Evolutionary conservation across 768 basidiomycete genomes (phyloP).

Genomic region (Boletales sp.): DNA sequence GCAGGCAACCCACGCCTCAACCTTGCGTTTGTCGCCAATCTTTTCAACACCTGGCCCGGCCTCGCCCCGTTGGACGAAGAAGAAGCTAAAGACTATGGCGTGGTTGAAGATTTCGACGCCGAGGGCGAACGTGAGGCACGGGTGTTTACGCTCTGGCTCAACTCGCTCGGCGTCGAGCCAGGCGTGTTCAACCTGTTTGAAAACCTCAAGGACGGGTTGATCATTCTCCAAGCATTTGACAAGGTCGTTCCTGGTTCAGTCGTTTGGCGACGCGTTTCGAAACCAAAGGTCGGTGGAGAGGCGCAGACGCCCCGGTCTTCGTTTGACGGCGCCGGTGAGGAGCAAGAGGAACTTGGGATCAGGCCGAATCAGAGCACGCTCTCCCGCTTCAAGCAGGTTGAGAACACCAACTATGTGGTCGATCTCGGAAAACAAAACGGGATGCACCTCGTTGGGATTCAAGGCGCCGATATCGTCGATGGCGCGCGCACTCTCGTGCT

Average conservation of each 20-base stretch:
- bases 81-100: slow-evolving; percentile 87
- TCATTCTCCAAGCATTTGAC: slow-evolving; percentile 95
- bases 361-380: slow-evolving; percentile 81
- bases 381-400: slow-evolving; percentile 95
- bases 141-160: slow-evolving; percentile 97
- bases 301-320: slow-evolving; percentile 37
- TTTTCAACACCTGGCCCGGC: slow-evolving; percentile 97
- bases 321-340: slow-evolving; percentile 40
- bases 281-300: slow-evolving; percentile 70
- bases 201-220: slow-evolving; percentile 87
- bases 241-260: slow-evolving; percentile 92
- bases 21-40: slow-evolving; percentile 95
- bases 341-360: slow-evolving; percentile 77
- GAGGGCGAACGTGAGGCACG: slow-evolving; percentile 98
- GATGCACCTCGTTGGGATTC: slow-evolving; percentile 96
- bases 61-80: slow-evolving; percentile 92
- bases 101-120: slow-evolving; percentile 95
- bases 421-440: slow-evolving; percentile 91
- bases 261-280: slow-evolving; percentile 93
- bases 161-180: slow-evolving; percentile 95
- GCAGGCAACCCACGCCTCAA: slow-evolving; percentile 96
- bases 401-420: slow-evolving; percentile 96
- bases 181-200: slow-evolving; percentile 96
- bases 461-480: slow-evolving; percentile 96
- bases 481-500: slow-evolving; percentile 89